These are phyloP conservation scores for Trichopus zeylanicus DNA, from an alignment of 116 monocot species.

Conservation along the genomic window DNA sequence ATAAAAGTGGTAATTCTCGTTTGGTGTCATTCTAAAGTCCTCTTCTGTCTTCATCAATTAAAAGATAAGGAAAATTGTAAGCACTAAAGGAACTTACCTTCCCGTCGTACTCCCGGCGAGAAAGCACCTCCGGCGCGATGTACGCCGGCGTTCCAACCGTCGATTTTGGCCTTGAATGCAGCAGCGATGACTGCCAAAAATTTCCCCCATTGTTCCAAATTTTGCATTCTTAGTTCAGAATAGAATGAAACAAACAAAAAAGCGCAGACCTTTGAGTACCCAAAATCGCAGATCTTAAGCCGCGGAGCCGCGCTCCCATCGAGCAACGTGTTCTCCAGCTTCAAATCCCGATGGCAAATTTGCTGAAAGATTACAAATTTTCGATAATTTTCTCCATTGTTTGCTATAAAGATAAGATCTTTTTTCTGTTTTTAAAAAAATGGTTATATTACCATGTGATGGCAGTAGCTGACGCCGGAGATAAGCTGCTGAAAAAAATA, in stretches of 20 bases:
- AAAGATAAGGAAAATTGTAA: background rate
- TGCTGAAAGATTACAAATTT: constrained; percentile 30
- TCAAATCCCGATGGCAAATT: constrained; percentile 83
- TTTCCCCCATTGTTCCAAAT: too few species aligned
- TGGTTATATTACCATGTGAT: constrained; percentile 39
- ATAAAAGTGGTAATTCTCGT: background rate
- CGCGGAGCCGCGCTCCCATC: constrained; percentile 78
- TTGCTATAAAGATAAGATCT: background rate
- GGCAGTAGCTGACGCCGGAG: constrained; percentile 88
- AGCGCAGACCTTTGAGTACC: constrained; percentile 67
- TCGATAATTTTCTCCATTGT: too few species aligned
- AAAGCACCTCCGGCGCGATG: constrained; percentile 81
- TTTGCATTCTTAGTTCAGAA: too few species aligned
- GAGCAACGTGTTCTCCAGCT: constrained; percentile 79
- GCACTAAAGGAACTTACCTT: constrained; percentile 21
- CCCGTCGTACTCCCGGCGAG: constrained; percentile 72
- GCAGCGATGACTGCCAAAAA: constrained; percentile 62
- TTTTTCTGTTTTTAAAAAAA: background rate
- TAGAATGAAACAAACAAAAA: too few species aligned
- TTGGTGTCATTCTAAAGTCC: background rate
- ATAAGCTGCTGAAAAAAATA: constrained; percentile 96
- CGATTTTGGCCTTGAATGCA: constrained; percentile 79
- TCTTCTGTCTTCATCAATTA: background rate
- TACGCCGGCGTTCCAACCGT: constrained; percentile 91
- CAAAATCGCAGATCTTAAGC: constrained; percentile 84